phyloP scores from a whole-genome alignment of 768 basidiomycete genomes.

The Lentinula lateritia region DNA sequence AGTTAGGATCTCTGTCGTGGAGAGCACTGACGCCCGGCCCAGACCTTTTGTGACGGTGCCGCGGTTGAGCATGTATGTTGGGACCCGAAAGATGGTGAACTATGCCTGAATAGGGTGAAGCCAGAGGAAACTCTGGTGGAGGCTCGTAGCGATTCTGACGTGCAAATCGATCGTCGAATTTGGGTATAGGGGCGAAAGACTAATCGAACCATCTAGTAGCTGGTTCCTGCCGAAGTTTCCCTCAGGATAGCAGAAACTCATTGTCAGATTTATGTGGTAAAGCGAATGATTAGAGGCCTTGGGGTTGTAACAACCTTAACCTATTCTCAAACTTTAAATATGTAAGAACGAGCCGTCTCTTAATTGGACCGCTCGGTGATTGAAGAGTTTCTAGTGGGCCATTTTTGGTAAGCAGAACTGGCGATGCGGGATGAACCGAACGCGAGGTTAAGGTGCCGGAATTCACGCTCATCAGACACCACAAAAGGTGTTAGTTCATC shows the following conservation, averaged over 20 bases:
- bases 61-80: constrained; percentile 81
- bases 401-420: constrained; percentile 73
- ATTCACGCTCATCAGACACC: constrained; percentile 82
- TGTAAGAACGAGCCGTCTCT: constrained; percentile 82
- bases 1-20: too few relatives aligned
- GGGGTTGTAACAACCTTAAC: constrained; percentile 86
- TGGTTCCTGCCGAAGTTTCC: constrained; percentile 91
- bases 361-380: constrained; percentile 77
- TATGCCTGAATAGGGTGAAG: constrained; percentile 82
- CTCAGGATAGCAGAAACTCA: constrained; percentile 54
- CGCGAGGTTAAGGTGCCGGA: constrained; percentile 72
- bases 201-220: constrained; percentile 93
- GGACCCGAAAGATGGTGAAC: constrained; percentile 90
- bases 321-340: constrained; percentile 81
- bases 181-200: constrained; percentile 96
- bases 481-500: constrained; percentile 83
- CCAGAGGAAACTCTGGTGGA: constrained; percentile 96
- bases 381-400: constrained; percentile 78
- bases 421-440: constrained; percentile 70
- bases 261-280: constrained; percentile 61
- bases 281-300: constrained; percentile 91
- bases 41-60: constrained; percentile 68
- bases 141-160: constrained; percentile 94
- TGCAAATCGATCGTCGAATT: constrained; percentile 95
- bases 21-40: constrained; percentile 73